Evolutionary conservation across 2,329 filamentous ascomycete genomes (phyloP).

Genomic region (Emericellopsis cladophorae): DNA sequence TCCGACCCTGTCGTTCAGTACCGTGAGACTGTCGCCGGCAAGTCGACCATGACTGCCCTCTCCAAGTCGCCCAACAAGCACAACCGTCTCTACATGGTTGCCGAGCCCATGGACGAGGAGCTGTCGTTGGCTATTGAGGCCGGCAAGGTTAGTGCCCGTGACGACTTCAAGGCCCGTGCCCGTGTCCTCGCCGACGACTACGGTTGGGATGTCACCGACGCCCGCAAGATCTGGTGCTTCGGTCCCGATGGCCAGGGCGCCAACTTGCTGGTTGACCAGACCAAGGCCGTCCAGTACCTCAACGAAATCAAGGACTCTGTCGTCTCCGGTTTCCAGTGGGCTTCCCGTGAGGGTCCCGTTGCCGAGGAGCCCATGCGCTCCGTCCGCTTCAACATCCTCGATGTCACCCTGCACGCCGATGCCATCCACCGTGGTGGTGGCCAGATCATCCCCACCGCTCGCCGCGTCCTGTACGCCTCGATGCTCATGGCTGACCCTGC

Average conservation of each 20-base stretch:
- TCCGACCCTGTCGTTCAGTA: constrained; percentile 97
- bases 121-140: constrained; percentile 79
- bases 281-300: constrained; percentile 99
- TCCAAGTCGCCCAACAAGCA: constrained; percentile 99
- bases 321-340: constrained; percentile 99
- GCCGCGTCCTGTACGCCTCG: constrained; percentile 93
- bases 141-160: constrained; percentile 87
- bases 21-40: constrained; percentile 82
- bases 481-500: constrained; percentile 81
- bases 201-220: constrained; percentile 99
- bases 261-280: constrained; percentile 99
- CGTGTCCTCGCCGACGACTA: constrained; percentile 92
- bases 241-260: constrained; percentile 94
- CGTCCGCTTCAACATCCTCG: constrained; percentile 96
- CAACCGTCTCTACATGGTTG: constrained; percentile 98
- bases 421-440: constrained; percentile 99
- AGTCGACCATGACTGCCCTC: constrained; percentile 89
- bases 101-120: constrained; percentile 84
- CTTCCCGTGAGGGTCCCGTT: constrained; percentile 90
- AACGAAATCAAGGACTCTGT: constrained; percentile 99
- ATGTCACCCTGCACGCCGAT: constrained; percentile 99
- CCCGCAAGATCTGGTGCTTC: constrained; percentile 99
- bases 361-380: constrained; percentile 97
- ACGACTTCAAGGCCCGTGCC: constrained; percentile 98
- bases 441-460: constrained; percentile 94